Evolutionary conservation across 2,329 filamentous ascomycete species (phyloP), one percentile per base, ranked within the genome.

Genomic region (Chalara sp.): DNA sequence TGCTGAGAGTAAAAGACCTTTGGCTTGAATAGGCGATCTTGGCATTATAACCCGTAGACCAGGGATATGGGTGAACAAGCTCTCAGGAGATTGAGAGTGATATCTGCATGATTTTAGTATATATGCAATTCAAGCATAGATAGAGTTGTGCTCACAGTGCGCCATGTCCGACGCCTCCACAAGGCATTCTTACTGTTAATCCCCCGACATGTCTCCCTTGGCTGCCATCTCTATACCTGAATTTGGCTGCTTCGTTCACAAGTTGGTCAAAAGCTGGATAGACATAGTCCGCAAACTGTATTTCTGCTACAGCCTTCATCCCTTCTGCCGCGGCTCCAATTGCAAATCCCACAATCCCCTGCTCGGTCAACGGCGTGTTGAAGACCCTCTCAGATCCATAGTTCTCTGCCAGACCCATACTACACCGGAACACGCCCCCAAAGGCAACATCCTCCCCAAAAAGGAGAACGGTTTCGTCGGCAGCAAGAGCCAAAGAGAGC

Each of bases 401-500:
- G 50, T 89, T 89, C 55, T 90, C 87, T 32, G 89, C 83, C 12
- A 99, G 77, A 61, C 91, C 89, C 83, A 93, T 92, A 32, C 89
- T 92, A 70, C 90, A 96, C 51, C 93, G 81, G 65, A 99, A 99
- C 12, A 99, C 93, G 49, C 93, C 93, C 41, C 93, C 93, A 61
- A 99, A 99, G 11, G 93, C 89, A 6, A 99, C 90, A 65, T 99
- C 93, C 69, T 99, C 93, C 41, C 93, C 93, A 63, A 99, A 99
- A 7, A 99, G 78, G 51, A 97, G 73, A 28, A 96, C 89, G 13
- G 85, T 83, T 57, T 95, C 89, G 61, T 96, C 91, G 35, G 85
- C 81, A 12, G 86, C 81, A 31, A 99, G 77, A 29, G 92, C 89
- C 53, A 86, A 87, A 28, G 87, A 81, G 28, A 99, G 76, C 8